These are phyloP conservation scores for Rickenella mellea DNA, from an alignment of 768 basidiomycete species.

Conservation along the genomic window DNA sequence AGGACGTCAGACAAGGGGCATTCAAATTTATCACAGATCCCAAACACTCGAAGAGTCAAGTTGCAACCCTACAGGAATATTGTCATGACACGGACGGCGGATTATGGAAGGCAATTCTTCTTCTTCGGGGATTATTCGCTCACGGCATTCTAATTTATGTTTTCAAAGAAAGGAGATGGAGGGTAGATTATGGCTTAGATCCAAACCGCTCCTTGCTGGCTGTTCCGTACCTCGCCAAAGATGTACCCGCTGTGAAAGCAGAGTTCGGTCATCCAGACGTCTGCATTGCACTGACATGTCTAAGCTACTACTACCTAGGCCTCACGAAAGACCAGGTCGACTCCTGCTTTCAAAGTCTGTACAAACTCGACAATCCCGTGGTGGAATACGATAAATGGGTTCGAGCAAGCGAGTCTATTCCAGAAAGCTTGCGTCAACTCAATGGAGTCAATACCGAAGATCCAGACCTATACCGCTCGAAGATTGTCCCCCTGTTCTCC, in stretches of 20 bases:
- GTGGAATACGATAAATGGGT: slow-evolving; percentile 34
- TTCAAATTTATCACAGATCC: slow-evolving; percentile 15
- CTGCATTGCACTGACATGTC: slow-evolving; percentile 32
- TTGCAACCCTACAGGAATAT: slow-evolving; percentile 8
- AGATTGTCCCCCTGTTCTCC: slow-evolving; percentile 25
- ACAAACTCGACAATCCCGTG: slow-evolving; percentile 30
- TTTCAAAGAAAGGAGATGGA: slow-evolving; percentile 32
- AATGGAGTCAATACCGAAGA: slow-evolving; percentile 35
- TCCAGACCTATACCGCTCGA: slow-evolving; percentile 15
- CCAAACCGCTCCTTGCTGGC: slow-evolving; percentile 32
- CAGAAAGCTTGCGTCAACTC: slow-evolving; percentile 19
- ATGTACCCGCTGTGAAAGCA: slow-evolving; percentile 32
- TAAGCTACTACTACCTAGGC: slow-evolving; percentile 41
- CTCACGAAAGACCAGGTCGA: slow-evolving; percentile 28
- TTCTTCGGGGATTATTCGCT: slow-evolving; percentile 35
- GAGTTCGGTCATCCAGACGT: slow-evolving; percentile 49
- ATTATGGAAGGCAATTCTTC: slow-evolving; percentile 28
- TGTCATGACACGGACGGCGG: slow-evolving; percentile 6
- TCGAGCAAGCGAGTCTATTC: slow-evolving; percentile 13
- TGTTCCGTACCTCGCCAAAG: slow-evolving; percentile 45
- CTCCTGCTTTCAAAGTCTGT: slow-evolving; percentile 26
- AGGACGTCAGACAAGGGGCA: slow-evolving; percentile 10
- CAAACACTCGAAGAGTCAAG: background rate
- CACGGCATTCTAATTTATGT: slow-evolving; percentile 29
- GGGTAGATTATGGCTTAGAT: slow-evolving; percentile 44